Percentiles rank a stretch among this genome's conserved stretches.
Conservation (phyloP, 2,329 filamentous ascomycete genomes). For the Pyrenochaeta sp. region DNA sequence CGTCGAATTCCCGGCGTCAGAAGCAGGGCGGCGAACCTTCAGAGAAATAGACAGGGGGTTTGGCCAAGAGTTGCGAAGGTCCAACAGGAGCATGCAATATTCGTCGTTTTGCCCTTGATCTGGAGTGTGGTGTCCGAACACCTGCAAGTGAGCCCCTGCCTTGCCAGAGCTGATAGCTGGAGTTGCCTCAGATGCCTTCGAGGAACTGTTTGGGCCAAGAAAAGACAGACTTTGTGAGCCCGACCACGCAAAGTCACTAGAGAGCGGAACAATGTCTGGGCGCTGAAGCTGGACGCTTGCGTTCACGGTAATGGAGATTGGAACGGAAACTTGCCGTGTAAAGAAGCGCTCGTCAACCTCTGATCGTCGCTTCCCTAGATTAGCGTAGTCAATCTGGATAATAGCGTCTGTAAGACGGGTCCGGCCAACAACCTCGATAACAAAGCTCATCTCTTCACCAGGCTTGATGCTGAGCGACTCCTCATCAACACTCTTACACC, state of each 20-base stretch:
- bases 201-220: not conserved
- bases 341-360: constrained; percentile 79
- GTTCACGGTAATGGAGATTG: constrained; percentile 89
- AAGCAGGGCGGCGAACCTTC: constrained; percentile 49
- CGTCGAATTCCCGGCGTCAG: constrained; percentile 6
- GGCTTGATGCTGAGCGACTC: constrained; percentile 67
- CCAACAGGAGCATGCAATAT: constrained; percentile 81
- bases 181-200: not conserved
- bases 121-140: constrained; percentile 54
- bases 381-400: constrained; percentile 86
- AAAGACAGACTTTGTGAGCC: constrained; percentile 33
- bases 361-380: constrained; percentile 74
- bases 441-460: constrained; percentile 73
- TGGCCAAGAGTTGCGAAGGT: constrained; percentile 91
- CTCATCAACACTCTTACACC: constrained; percentile 58
- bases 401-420: constrained; percentile 81
- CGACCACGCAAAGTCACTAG: constrained; percentile 73
- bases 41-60: constrained; percentile 76
- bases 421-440: constrained; percentile 86
- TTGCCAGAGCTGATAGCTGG: constrained; percentile 17
- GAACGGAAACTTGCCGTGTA: constrained; percentile 81
- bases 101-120: constrained; percentile 60
- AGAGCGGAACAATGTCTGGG: constrained; percentile 80
- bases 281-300: constrained; percentile 84
- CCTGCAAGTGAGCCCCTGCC: constrained; percentile 54